Conservation (phyloP, 768 basidiomycete genomes). For the Coprinellus micaceus region DNA sequence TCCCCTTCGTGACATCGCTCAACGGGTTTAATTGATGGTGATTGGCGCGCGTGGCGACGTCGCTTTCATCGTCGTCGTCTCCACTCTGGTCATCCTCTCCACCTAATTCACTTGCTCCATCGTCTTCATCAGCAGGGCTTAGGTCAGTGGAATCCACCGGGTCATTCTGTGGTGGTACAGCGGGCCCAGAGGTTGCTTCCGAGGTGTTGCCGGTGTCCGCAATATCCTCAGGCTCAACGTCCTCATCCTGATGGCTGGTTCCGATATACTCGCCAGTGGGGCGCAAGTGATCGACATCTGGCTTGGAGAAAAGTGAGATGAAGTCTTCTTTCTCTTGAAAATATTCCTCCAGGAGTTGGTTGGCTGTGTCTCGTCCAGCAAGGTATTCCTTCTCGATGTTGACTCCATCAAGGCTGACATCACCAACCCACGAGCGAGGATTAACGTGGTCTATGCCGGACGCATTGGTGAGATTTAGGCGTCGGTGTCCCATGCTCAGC, state of each 20-base stretch:
- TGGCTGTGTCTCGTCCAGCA: constrained; percentile 10
- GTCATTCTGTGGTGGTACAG: too few species aligned
- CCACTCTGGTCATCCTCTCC: too few species aligned
- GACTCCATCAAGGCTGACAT: constrained; percentile 10
- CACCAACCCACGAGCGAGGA: constrained; percentile 19
- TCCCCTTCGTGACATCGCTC: too few species aligned
- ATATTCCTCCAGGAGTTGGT: neutral
- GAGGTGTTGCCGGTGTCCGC: too few species aligned
- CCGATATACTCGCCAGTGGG: constrained; percentile 8
- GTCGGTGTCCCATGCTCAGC: constrained; percentile 19
- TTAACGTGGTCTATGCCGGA: constrained; percentile 23
- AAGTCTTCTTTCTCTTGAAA: neutral
- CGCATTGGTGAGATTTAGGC: constrained; percentile 12
- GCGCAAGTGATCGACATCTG: constrained; percentile 12
- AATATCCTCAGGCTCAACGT: neutral
- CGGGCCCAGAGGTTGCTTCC: too few species aligned
- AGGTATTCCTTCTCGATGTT: constrained; percentile 7
- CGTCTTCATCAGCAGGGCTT: too few species aligned
- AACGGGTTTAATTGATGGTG: too few species aligned
- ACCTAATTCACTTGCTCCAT: too few species aligned
- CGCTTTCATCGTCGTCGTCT: too few species aligned
- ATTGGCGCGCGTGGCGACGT: too few species aligned
- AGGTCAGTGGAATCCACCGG: too few species aligned
- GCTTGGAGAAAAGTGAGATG: constrained; percentile 7
- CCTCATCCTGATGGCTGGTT: neutral